phyloP scores from a whole-genome alignment of 2,329 filamentous ascomycete species.

The Sporothrix globosa region DNA sequence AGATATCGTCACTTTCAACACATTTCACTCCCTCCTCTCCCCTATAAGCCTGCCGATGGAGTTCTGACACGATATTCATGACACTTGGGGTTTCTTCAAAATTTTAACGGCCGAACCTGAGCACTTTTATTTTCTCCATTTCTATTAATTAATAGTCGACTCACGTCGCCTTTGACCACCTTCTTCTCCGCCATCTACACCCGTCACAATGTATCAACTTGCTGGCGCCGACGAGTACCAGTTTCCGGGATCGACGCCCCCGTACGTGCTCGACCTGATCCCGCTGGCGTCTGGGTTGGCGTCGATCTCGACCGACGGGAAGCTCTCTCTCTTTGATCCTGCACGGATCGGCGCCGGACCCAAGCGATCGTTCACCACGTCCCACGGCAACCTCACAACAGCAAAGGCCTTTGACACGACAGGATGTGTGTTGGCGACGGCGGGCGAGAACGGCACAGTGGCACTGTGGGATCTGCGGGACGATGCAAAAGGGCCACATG shows the following conservation, averaged over 20 bases:
- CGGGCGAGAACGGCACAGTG: conserved; percentile 71
- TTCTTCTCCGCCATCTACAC: neutral
- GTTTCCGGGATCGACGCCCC: conserved; percentile 46
- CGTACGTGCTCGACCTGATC: conserved; percentile 62
- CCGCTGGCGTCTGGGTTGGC: conserved; percentile 58
- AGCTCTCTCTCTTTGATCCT: conserved; percentile 67
- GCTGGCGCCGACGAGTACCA: conserved; percentile 47
- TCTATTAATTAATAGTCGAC: neutral
- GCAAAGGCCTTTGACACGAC: conserved; percentile 59
- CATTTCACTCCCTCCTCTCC: neutral
- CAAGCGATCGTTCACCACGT: conserved; percentile 52
- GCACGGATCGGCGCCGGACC: conserved; percentile 57
- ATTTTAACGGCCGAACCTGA: neutral
- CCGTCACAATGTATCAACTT: conserved; percentile 49
- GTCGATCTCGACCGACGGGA: conserved; percentile 70
- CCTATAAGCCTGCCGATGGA: neutral
- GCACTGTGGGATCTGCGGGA: conserved; percentile 67
- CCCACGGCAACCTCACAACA: conserved; percentile 66
- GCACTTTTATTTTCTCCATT: neutral
- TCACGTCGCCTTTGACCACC: neutral
- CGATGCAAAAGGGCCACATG: conserved; percentile 44
- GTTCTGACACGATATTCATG: neutral
- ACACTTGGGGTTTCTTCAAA: too few relatives aligned
- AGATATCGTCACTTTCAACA: neutral
- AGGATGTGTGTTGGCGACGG: conserved; percentile 64